Evolutionary conservation across 257 asterid genomes (phyloP).

Genomic region (Lycium ferocissimum): DNA sequence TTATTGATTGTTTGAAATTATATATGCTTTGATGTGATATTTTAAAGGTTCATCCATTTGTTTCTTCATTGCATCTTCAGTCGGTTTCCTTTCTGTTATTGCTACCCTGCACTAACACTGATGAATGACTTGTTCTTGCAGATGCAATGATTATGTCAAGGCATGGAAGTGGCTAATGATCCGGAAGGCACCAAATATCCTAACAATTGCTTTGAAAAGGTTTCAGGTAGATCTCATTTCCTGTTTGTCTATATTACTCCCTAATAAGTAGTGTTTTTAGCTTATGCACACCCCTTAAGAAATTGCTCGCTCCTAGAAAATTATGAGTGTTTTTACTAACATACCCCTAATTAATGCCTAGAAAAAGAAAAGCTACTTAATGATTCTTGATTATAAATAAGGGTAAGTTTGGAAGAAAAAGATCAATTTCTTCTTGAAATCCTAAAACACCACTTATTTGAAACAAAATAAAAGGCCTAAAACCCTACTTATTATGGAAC

Average conservation of each 20-base stretch:
- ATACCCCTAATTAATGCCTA: too few species aligned
- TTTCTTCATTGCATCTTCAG: neutral
- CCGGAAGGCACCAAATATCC: constrained; percentile 84
- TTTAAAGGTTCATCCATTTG: constrained; percentile 12
- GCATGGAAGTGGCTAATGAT: constrained; percentile 93
- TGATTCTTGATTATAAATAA: too few species aligned
- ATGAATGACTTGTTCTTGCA: constrained; percentile 42
- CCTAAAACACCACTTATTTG: too few species aligned
- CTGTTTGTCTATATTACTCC: neutral
- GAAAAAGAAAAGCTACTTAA: too few species aligned
- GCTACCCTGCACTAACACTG: constrained; percentile 23
- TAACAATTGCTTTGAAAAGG: constrained; percentile 93
- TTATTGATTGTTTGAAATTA: constrained; percentile 1
- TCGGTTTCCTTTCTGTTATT: neutral
- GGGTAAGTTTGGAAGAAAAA: too few species aligned
- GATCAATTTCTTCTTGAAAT: too few species aligned
- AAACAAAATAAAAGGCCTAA: too few species aligned
- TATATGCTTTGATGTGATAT: neutral
- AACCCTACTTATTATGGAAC: too few species aligned
- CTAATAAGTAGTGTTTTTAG: too few species aligned
- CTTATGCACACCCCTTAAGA: too few species aligned
- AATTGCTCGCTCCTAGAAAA: too few species aligned
- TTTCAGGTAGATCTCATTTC: constrained; percentile 72
- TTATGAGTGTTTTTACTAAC: too few species aligned
- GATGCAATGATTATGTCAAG: constrained; percentile 94